Base-by-base conservation (phyloP, 2,329 filamentous ascomycete genomes). In the Cladophialophora chaetospira region DNA sequence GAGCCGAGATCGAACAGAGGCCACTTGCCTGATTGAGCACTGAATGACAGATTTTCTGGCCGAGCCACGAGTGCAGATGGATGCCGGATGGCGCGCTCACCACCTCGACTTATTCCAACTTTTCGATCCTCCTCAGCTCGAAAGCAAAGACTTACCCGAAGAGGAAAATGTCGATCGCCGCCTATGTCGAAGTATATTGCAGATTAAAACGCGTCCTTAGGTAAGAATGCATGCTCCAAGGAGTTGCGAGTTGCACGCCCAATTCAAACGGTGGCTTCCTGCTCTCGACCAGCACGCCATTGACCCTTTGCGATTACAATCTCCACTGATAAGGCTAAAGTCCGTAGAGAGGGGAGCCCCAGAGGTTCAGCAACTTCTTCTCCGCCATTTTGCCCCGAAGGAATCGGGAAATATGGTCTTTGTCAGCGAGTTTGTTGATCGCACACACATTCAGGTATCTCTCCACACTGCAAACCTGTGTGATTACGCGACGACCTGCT, bases 151-250 rank as follows among this genome's bases (percentile, higher is more conserved):
- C 15, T 42, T 42, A 19, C 38, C 38, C 38, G 17, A 42, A 10
- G 38, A 42, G 38, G 38, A 23, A 42, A 19, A n/a, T 42, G 19
- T 42, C 3, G 11, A 10, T 23, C 13, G 15, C 38, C 38, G 5
- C 5, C n/a, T 19, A 15, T 35, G n/a, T 9, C 26, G 26, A 28
- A 25, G 44, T 15, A 31, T 33, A 45, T 25, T 13, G 23, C 8
- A 15, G 44, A 35, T 47, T 23, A 47, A 15, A 9, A 47, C 8
- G 38, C 17, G 38, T 42, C 17, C 6, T 42, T 42, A 42, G 38
- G 38, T 42, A 42, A 42, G 38, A 42, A 42, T 42, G 38, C 38
- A 42, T n/a, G n/a, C n/a, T n/a, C n/a, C n/a, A n/a, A n/a, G n/a
- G n/a, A n/a, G n/a, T n/a, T n/a, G n/a, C n/a, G n/a, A n/a, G n/a